Evolutionary conservation across 371 early-diverging fungal species (phyloP), one percentile per base, ranked within the genome.

Genomic region (Astathelohania contejeani): DNA sequence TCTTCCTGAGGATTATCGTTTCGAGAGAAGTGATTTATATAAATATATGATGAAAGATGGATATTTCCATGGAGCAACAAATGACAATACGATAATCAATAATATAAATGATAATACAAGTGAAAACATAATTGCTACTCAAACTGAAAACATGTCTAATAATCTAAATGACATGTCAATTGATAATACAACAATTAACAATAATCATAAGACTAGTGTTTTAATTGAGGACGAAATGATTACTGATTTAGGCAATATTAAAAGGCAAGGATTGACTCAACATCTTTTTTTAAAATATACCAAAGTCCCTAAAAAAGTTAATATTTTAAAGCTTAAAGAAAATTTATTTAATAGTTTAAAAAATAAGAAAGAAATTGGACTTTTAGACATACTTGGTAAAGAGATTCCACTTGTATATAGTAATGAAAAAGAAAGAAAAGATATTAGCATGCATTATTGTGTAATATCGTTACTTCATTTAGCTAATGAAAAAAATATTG

Each of bases 361-460:
- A 27, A 43, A 3, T 6, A 6, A 6, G 29, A 24, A 22, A 9
- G 24, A 12, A 44, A 9, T n/a, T 44, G 45, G 10, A 9, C 18
- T 7, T n/a, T 22, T 44, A 44, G 22, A 44, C 10, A 44, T 18
- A 9, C 49, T 67, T 16, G 46, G 28, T 48, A 38, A 53, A 40
- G 26, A 49, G 2, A 27, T 67, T 1, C 52, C 49, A n/a, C 44
- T 23, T 4, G 42, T 54, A 32, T 64, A 68, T n/a, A 9, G 14
- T 48, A 28, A 40, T 25, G 25, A 10, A 2, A 58, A 50, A 22
- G 70, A 69, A 23, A 25, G 10, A 22, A 65, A 74, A 54, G 62
- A 74, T 39, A 70, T 74, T 27, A 65, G 67, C 35, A 40, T 62
- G 20, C 74, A 71, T 47, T 62, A 68, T 52, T 71, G 69, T 54